Base-by-base conservation (phyloP, 768 basidiomycete genomes). In the Scleroderma bovista region DNA sequence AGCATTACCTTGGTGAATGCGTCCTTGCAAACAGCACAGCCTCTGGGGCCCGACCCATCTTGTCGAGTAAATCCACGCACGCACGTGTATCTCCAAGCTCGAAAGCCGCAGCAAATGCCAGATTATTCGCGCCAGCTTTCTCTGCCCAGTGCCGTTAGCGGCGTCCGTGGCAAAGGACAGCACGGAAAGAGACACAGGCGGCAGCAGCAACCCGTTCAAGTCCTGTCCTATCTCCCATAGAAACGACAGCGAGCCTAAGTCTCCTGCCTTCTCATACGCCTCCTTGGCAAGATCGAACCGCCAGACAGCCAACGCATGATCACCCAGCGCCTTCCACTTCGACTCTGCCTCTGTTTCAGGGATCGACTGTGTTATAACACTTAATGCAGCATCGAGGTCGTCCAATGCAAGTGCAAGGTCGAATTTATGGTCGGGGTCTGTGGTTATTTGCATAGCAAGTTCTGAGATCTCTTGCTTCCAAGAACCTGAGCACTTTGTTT, bases 261-360 rank as follows among this genome's bases (percentile, higher is more conserved):
- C 96, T n/a, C 76, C 78, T 0, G 91, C 93, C 54, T 83, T 85
- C 57, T 87, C 84, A 64, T 88, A 99, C 57, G 88, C 84, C 65
- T 95, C 92, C 47, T 82, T 76, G 0, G 96, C 95, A 34, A 98
- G 79, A 60, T 93, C 91, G 57, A 98, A 93, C 46, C 91, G 79
- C 96, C 96, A 98, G 2, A 88, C 85, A 0, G 81, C 75, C 47
- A 99, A 70, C 3, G 95, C 94, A 17, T 93, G 86, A 66, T 99
- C 96, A 1, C 95, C 95, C 19, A 98, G 77, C 1, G 88, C 76
- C 57, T 93, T 92, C 94, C 94, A 97, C 63, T 97, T 97, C 37
- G 76, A 64, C 60, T 90, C 88, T 0, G 82, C 78, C 59, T 91
- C 89, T 31, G 73, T 66, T 52, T 80, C 79, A 1, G 91, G 92